Evolutionary conservation across 2,329 filamentous ascomycete species (phyloP).

Genomic region (Ceratocystis lukuohia): DNA sequence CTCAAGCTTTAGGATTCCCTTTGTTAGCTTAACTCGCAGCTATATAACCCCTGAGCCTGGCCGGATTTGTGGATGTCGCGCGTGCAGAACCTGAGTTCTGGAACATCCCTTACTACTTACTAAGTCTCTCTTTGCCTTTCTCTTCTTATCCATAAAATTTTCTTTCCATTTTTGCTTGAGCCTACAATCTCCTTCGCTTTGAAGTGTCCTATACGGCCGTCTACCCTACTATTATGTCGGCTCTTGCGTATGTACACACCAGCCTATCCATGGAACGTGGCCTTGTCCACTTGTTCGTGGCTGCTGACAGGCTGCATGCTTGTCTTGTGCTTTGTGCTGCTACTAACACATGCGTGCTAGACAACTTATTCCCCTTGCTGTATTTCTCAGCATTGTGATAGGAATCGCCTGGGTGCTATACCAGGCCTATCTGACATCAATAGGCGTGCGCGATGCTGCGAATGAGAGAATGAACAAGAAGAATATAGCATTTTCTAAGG

Average conservation of each 20-base stretch:
- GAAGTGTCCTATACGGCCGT: not conserved
- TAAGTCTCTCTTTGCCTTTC: not conserved
- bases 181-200: not conserved
- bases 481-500: conserved; percentile 62
- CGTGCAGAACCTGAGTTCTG: not conserved
- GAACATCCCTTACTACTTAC: not conserved
- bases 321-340: not conserved
- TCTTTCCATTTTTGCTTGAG: not conserved
- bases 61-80: not conserved
- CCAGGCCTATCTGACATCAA: conserved; percentile 55
- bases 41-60: not conserved
- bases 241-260: not conserved
- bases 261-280: not conserved
- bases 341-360: conserved; percentile 26
- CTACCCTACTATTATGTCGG: not conserved
- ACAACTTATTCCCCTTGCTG: conserved; percentile 51
- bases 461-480: conserved; percentile 60
- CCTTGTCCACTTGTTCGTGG: not conserved
- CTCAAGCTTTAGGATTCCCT: conserved; percentile 3
- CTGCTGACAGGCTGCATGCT: not conserved
- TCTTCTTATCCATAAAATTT: not conserved
- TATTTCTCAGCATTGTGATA: conserved; percentile 46
- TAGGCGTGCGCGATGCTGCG: conserved; percentile 51
- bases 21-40: not conserved
- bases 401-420: conserved; percentile 53